Evolutionary conservation across 2,329 filamentous ascomycete genomes (phyloP), one percentile per base, ranked within the genome.

Genomic region (Aspergillus neoniger): DNA sequence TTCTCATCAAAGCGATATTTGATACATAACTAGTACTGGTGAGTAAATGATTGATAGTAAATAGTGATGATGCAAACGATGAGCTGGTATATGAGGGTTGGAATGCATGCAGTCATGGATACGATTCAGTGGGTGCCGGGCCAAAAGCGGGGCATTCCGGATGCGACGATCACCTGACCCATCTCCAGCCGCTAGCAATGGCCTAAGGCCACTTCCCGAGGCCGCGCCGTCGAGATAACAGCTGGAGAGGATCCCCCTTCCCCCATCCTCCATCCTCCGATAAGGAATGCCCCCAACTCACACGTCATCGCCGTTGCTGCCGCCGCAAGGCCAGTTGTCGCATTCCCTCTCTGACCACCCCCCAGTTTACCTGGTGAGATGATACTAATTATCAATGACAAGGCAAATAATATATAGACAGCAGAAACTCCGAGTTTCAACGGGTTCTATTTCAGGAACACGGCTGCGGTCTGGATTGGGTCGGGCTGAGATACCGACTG

Each of bases 101-200:
- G 23, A 4, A 30, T 50, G 47, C 25, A 50, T 50, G 47, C 47
- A 50, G 44, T 50, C 47, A 50, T 50, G 23, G 44, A 50, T 15
- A 19, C 39, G 28, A 30, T 30, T 30, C 28, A 36, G 32, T 36
- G 32, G 32, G 32, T 28, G 10, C 47, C 47, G 25, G n/a, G 32
- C 28, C 23, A 25, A 55, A 55, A 44, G 39, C 39, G 53, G 53
- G 53, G 53, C 39, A 30, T 55, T 30, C 63, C 58, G 65, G 62
- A 65, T 60, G 62, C 65, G 66, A 59, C 60, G 65, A 68, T 68
- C 66, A 68, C 66, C 65, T 68, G 66, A 68, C 52, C 61, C 41
- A 55, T 43, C 55, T 50, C 38, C 39, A 47, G 41, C 52, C 43
- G 44, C 56, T 55, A 52, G 57, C 25, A 30, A 30, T 19, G 10